phyloP scores from a whole-genome alignment of 192 early-diverging fungal genomes.

The Pilobolus umbonatus region DNA sequence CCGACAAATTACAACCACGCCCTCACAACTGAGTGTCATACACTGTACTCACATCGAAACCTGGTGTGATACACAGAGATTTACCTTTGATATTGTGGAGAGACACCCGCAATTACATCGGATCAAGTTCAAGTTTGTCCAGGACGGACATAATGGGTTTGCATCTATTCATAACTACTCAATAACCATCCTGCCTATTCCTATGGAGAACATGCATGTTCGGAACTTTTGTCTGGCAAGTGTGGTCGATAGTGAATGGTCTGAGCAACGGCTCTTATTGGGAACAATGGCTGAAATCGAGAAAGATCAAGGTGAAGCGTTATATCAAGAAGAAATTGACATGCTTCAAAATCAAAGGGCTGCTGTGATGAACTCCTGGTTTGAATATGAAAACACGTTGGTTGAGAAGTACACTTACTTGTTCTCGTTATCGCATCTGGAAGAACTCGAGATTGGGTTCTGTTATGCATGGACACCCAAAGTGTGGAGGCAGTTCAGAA shows the following conservation, averaged over 20 bases:
- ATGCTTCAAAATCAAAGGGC: neutral
- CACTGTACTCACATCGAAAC: slow-evolving; percentile 6
- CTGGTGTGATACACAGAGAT: slow-evolving; percentile 14
- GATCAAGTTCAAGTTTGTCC: neutral
- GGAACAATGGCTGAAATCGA: neutral
- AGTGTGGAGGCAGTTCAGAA: neutral
- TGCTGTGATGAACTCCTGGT: neutral
- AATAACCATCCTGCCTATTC: neutral
- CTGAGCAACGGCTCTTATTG: slow-evolving; percentile 4
- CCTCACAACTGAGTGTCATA: neutral
- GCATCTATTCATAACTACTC: neutral
- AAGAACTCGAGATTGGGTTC: slow-evolving; percentile 5
- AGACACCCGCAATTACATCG: neutral
- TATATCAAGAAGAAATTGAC: slow-evolving; percentile 3
- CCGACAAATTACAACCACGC: neutral
- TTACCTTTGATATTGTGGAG: neutral
- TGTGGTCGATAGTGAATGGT: neutral
- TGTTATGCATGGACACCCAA: slow-evolving; percentile 11
- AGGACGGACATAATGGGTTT: slow-evolving; percentile 7
- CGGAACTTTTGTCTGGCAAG: neutral
- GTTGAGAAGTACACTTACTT: neutral
- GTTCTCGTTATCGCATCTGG: neutral
- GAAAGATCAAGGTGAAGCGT: neutral
- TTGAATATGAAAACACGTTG: neutral
- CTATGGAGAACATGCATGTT: neutral